Conservation (phyloP, 2,329 filamentous ascomycete species). For the Pseudogymnoascus sp. region DNA sequence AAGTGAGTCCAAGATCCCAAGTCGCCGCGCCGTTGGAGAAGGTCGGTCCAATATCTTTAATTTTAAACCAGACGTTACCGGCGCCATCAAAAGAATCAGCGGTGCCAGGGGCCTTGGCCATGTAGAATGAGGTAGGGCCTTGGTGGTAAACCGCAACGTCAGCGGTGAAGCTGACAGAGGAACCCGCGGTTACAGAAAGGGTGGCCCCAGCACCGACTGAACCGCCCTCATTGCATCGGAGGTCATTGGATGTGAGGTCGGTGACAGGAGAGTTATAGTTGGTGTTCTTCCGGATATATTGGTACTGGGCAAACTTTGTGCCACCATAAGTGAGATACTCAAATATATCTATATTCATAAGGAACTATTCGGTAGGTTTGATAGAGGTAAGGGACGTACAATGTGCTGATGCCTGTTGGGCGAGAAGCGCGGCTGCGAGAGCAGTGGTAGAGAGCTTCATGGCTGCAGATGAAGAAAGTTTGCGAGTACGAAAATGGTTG, state of each 20-base stretch:
- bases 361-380: not conserved
- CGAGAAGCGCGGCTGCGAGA: not conserved
- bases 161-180: conserved; percentile 10
- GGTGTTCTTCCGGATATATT: conserved; percentile 33
- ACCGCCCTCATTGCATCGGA: conserved; percentile 33
- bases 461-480: not conserved
- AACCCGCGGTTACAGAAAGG: conserved; percentile 10
- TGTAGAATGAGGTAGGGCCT: conserved; percentile 29
- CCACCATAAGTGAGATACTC: conserved; percentile 8
- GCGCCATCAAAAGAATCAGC: conserved; percentile 30
- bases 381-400: not conserved
- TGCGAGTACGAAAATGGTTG: not conserved
- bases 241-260: conserved; percentile 39
- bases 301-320: conserved; percentile 11
- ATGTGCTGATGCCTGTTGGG: conserved; percentile 1
- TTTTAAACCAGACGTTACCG: conserved; percentile 32
- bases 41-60: conserved; percentile 28
- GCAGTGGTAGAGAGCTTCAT: not conserved
- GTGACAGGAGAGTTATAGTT: conserved; percentile 41
- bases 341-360: conserved; percentile 8
- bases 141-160: conserved; percentile 27
- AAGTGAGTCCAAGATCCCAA: conserved; percentile 22
- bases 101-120: conserved; percentile 30
- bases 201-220: not conserved
- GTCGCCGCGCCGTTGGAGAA: conserved; percentile 19